Evolutionary conservation across 1,139 yeast genomes (phyloP).

Genomic region (Sugiyamaella grinbergsii): DNA sequence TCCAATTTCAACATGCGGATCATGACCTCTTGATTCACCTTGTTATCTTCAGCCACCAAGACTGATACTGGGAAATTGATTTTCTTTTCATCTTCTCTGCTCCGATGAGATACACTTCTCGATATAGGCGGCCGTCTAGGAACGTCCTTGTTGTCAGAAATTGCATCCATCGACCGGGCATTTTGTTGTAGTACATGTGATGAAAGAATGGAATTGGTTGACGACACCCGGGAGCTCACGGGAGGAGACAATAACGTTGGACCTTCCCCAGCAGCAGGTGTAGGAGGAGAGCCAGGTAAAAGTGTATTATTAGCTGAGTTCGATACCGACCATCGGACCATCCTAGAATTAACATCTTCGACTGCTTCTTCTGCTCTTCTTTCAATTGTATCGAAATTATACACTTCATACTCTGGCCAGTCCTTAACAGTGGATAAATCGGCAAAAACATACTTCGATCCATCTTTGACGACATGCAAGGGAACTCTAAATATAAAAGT

Average conservation of each 20-base stretch:
- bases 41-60: constrained; percentile 92
- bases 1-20: constrained; percentile 84
- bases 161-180: constrained; percentile 3
- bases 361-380: constrained; percentile 22
- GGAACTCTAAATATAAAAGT: constrained; percentile 82
- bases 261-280: background rate
- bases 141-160: constrained; percentile 1
- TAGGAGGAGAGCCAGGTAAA: too few species aligned
- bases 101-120: constrained; percentile 31
- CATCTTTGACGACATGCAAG: constrained; percentile 44
- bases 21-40: constrained; percentile 92
- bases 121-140: constrained; percentile 30
- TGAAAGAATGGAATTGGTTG: constrained; percentile 9
- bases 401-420: constrained; percentile 28
- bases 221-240: constrained; percentile 7
- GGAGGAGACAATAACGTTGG: constrained; percentile 1
- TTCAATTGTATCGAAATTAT: constrained; percentile 20
- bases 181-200: constrained; percentile 1
- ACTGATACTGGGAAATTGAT: constrained; percentile 50
- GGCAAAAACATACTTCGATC: constrained; percentile 27
- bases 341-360: constrained; percentile 21
- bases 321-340: constrained; percentile 11
- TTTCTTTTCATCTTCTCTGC: constrained; percentile 32
- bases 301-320: background rate
- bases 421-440: constrained; percentile 26